These are phyloP conservation scores for Elaeis oleifera DNA, from an alignment of 202 grass and related monocot species.

Conservation along the genomic window DNA sequence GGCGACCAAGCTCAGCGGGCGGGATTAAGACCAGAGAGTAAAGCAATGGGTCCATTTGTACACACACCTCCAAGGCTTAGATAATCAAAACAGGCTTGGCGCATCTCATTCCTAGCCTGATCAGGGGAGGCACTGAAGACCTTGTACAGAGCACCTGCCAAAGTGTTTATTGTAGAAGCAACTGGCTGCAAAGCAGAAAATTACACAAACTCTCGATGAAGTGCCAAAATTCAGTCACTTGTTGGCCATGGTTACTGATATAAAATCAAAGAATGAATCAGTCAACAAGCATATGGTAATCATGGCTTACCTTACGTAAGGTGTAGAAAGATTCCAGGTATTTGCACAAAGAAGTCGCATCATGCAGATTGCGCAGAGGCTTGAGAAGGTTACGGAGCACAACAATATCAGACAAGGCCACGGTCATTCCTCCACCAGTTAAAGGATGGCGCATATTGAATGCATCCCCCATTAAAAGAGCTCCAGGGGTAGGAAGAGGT, in stretches of 20 bases:
- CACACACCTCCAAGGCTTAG: conserved; percentile 86
- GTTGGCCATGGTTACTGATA: too few relatives aligned
- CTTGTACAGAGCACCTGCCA: conserved; percentile 92
- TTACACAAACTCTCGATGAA: neutral
- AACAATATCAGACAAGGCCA: conserved; percentile 92
- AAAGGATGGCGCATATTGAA: conserved; percentile 99
- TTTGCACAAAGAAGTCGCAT: conserved; percentile 63
- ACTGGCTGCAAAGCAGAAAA: conserved; percentile 50
- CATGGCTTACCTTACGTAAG: conserved; percentile 56
- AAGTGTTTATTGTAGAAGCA: conserved; percentile 96
- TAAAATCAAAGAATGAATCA: too few relatives aligned
- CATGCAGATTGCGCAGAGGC: conserved; percentile 78
- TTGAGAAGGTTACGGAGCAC: conserved; percentile 81
- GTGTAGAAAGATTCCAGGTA: conserved; percentile 99
- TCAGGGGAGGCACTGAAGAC: conserved; percentile 87
- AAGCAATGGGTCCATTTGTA: conserved; percentile 64
- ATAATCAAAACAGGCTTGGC: conserved; percentile 96
- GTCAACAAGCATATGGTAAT: neutral
- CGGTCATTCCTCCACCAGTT: conserved; percentile 97
- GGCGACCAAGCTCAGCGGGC: conserved; percentile 72
- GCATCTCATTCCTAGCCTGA: conserved; percentile 82
- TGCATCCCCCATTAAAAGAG: conserved; percentile 95
- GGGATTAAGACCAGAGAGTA: conserved; percentile 87
- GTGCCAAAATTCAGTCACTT: too few relatives aligned
- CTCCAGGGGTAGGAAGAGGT: conserved; percentile 86